Percentiles rank a stretch among this genome's conserved stretches.
Conservation (phyloP, 73 alveolate species). For the Breviolum minutum region DNA sequence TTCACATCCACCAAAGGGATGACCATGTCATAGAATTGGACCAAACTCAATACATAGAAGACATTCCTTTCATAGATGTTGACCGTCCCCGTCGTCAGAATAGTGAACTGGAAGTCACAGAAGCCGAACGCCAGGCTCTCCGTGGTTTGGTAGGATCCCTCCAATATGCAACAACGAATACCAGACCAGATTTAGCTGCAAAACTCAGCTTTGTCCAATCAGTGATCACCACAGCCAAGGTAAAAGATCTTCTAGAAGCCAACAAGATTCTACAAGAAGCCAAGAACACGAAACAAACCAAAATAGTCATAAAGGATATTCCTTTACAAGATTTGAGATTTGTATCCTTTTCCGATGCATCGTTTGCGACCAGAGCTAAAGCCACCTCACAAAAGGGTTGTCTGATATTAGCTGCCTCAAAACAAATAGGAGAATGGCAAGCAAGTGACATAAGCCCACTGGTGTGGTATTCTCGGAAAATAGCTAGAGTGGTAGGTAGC, state of each 20-base stretch:
- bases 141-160: not conserved
- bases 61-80: not conserved
- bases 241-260: not conserved
- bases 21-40: not conserved
- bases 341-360: conserved; percentile 8
- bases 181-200: conserved; percentile 14
- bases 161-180: conserved; percentile 13
- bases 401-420: not conserved
- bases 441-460: not conserved
- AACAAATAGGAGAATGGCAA: not conserved
- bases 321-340: not conserved
- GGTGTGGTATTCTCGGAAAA: not conserved
- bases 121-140: not conserved
- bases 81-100: not conserved
- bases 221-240: not conserved
- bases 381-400: not conserved
- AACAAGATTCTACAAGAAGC: not conserved
- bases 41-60: conserved; percentile 10
- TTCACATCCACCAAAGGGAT: not conserved
- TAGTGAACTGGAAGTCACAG: not conserved
- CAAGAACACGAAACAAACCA: not conserved
- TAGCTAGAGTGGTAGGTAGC: not conserved
- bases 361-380: not conserved
- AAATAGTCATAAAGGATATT: not conserved
- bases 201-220: not conserved